phyloP scores from a whole-genome alignment of 768 basidiomycete genomes.

The Pleurotus tuber-regium region DNA sequence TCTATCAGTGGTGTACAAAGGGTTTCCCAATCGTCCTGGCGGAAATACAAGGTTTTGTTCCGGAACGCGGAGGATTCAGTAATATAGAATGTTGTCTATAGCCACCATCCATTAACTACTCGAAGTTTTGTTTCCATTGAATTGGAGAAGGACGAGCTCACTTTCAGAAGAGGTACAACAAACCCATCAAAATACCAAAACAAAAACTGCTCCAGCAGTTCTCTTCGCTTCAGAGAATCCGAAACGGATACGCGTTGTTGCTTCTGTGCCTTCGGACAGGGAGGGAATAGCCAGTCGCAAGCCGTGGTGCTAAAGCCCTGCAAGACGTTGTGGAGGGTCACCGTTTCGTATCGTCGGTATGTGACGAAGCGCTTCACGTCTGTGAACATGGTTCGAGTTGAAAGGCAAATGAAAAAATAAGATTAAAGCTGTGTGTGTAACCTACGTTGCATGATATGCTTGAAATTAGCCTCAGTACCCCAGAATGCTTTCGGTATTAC shows the following conservation, averaged over 20 bases:
- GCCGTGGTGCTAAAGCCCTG: conserved; percentile 74
- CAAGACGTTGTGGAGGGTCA: conserved; percentile 71
- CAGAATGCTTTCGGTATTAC: conserved; percentile 78
- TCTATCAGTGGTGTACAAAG: conserved; percentile 81
- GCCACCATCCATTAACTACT: neutral
- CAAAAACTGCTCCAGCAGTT: conserved; percentile 84
- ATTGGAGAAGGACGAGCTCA: conserved; percentile 27
- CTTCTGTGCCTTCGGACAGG: conserved; percentile 28
- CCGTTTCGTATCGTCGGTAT: conserved; percentile 76
- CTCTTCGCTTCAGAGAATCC: conserved; percentile 74
- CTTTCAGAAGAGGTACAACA: conserved; percentile 75
- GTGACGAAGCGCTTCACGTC: conserved; percentile 75
- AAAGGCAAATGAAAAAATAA: neutral
- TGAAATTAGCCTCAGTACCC: conserved; percentile 70
- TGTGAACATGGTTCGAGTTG: conserved; percentile 24
- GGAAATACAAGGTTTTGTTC: conserved; percentile 85
- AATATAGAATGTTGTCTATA: conserved; percentile 88
- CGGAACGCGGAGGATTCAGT: conserved; percentile 88
- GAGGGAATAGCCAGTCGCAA: conserved; percentile 76
- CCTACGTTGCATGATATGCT: conserved; percentile 56
- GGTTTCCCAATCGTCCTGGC: conserved; percentile 90
- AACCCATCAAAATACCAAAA: conserved; percentile 94
- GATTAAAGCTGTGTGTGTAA: neutral
- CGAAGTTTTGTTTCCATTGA: no score
- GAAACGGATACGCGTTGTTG: conserved; percentile 56